phyloP scores from a whole-genome alignment of 257 asterid species.

The Lantana camara region DNA sequence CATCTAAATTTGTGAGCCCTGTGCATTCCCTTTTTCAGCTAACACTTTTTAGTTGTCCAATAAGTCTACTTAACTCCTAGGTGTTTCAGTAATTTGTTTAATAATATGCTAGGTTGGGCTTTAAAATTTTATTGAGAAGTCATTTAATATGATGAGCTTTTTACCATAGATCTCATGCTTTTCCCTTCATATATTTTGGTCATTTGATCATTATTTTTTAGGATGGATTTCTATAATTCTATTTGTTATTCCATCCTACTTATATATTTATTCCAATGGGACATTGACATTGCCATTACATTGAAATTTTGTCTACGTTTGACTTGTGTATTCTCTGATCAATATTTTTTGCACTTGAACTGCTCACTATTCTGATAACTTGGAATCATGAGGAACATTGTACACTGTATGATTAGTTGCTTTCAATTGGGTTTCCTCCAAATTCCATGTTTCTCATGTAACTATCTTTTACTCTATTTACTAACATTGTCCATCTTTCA shows the following conservation, averaged over 20 bases:
- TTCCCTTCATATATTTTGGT: neutral
- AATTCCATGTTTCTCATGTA: conserved; percentile 7
- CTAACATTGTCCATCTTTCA: conserved; percentile 34
- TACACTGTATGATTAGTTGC: neutral
- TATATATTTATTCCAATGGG: conserved; percentile 12
- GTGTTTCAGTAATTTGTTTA: conserved; percentile 6
- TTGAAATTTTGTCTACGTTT: neutral
- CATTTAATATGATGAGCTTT: conserved; percentile 12
- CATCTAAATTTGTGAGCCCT: conserved; percentile 68
- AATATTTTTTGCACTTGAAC: too few relatives aligned
- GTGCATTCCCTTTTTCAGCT: conserved; percentile 6
- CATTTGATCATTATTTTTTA: neutral
- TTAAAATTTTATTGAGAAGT: conserved; percentile 8
- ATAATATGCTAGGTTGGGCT: conserved; percentile 17
- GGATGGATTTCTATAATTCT: neutral
- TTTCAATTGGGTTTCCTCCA: conserved; percentile 12
- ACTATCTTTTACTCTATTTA: conserved; percentile 5
- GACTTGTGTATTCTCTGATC: conserved; percentile 13
- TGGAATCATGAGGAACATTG: too few relatives aligned
- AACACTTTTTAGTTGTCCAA: neutral
- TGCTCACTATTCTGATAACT: conserved; percentile 13
- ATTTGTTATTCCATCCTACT: neutral
- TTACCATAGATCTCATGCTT: neutral
- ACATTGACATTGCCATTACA: conserved; percentile 16
- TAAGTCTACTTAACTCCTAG: conserved; percentile 4